Evolutionary conservation across 495 filamentous ascomycete genomes (phyloP).

Genomic region (Xylaria curta): DNA sequence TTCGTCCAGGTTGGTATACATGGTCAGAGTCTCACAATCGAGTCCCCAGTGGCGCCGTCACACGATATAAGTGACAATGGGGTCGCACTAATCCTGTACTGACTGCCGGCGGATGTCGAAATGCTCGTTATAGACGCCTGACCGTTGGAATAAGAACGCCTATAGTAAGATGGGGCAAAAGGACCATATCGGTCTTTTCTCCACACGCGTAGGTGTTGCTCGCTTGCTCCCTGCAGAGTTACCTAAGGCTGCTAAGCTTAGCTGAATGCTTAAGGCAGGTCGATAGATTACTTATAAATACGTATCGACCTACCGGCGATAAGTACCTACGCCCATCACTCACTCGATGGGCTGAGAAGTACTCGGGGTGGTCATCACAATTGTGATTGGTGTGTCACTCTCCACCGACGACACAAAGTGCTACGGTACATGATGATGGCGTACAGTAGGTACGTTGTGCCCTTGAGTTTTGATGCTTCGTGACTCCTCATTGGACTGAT

Average conservation of each 20-base stretch:
- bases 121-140: conserved; percentile 4
- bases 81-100: conserved; percentile 13
- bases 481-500: conserved; percentile 25
- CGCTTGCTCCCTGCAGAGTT: conserved; percentile 3
- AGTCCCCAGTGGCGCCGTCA: conserved; percentile 17
- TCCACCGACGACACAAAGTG: conserved; percentile 18
- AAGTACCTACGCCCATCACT: conserved; percentile 1
- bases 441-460: conserved; percentile 10
- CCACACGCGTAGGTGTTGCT: conserved; percentile 13
- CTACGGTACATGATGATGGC: conserved; percentile 19
- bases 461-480: not conserved
- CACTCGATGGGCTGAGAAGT: conserved; percentile 15
- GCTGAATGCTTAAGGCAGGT: conserved; percentile 27
- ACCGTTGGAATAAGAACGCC: conserved; percentile 2
- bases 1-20: conserved; percentile 18
- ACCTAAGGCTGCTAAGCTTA: conserved; percentile 20
- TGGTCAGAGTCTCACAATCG: conserved; percentile 21
- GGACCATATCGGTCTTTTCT: not conserved
- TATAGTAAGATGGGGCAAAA: not conserved
- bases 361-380: conserved; percentile 13
- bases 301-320: not conserved
- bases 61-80: conserved; percentile 9
- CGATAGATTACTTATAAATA: conserved; percentile 2
- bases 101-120: conserved; percentile 8
- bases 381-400: conserved; percentile 17